A percentile compares a stretch with the other conserved stretches of the same genome.
Conservation (phyloP, 1,284 basidiomycete species). For the Paramarasmius palmivorus region DNA sequence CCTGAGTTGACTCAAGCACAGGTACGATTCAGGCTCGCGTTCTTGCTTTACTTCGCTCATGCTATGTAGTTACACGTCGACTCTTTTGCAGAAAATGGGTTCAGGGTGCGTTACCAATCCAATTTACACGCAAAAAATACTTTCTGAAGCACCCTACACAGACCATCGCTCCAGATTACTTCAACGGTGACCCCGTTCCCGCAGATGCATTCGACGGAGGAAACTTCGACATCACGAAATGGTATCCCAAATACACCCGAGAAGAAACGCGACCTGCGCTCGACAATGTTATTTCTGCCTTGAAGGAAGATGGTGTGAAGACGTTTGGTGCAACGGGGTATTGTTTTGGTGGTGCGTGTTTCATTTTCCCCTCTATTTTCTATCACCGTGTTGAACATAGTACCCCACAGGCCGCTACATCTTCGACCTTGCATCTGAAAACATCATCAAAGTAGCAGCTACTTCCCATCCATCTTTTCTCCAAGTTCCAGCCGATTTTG, state of each 20-base stretch:
- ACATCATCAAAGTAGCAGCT: slow-evolving; percentile 52
- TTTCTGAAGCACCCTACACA: too few relatives aligned
- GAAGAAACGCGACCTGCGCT: slow-evolving; percentile 49
- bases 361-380: too few relatives aligned
- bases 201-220: slow-evolving; percentile 37
- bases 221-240: slow-evolving; percentile 45
- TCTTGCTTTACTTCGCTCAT: too few relatives aligned
- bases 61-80: slow-evolving; percentile 49
- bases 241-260: slow-evolving; percentile 49
- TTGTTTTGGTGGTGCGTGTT: slow-evolving; percentile 78
- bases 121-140: too few relatives aligned
- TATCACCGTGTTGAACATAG: too few relatives aligned
- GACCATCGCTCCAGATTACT: slow-evolving; percentile 53
- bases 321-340: slow-evolving; percentile 64
- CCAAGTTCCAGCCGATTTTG: slow-evolving; percentile 51
- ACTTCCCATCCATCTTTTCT: slow-evolving; percentile 73
- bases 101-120: slow-evolving; percentile 28
- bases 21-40: too few relatives aligned
- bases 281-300: slow-evolving; percentile 56
- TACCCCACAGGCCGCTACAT: too few relatives aligned
- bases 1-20: slow-evolving; percentile 5
- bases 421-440: slow-evolving; percentile 70
- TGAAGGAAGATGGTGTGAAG: slow-evolving; percentile 61
- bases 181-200: slow-evolving; percentile 59
- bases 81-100: slow-evolving; percentile 54